Conservation (phyloP, 805 yeast genomes). For the Candida boidinii region DNA sequence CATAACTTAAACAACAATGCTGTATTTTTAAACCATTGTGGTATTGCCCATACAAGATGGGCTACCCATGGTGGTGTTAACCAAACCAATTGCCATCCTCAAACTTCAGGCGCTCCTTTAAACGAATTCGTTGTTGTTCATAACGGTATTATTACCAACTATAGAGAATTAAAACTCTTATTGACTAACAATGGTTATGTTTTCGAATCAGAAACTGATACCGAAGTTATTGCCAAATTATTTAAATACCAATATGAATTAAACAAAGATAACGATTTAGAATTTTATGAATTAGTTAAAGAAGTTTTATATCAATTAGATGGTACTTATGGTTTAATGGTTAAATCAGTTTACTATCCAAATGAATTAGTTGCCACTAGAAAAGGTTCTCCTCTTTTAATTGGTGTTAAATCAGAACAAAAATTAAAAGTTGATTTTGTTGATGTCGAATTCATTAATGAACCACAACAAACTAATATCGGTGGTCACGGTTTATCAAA, state of each 20-base stretch:
- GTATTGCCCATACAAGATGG: constrained; percentile 99
- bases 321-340: constrained; percentile 95
- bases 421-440: constrained; percentile 96
- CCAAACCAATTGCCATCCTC: constrained; percentile 89
- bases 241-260: constrained; percentile 80
- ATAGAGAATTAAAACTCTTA: constrained; percentile 81
- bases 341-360: constrained; percentile 87
- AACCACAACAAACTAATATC: constrained; percentile 32
- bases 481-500: constrained; percentile 7
- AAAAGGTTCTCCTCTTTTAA: constrained; percentile 94
- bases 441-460: constrained; percentile 89
- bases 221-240: constrained; percentile 95
- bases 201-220: constrained; percentile 92
- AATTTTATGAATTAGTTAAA: constrained; percentile 87
- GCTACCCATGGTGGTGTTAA: constrained; percentile 98
- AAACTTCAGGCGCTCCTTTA: constrained; percentile 71
- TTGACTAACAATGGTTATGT: constrained; percentile 68
- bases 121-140: constrained; percentile 91
- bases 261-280: constrained; percentile 75
- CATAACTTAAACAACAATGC: constrained; percentile 48
- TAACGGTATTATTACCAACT: constrained; percentile 97
- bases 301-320: constrained; percentile 88
- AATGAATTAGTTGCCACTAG: constrained; percentile 95
- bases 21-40: constrained; percentile 77
- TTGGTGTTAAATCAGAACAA: constrained; percentile 94